Evolutionary conservation across 2,329 filamentous ascomycete species (phyloP).

Genomic region (Colletotrichum camelliae): DNA sequence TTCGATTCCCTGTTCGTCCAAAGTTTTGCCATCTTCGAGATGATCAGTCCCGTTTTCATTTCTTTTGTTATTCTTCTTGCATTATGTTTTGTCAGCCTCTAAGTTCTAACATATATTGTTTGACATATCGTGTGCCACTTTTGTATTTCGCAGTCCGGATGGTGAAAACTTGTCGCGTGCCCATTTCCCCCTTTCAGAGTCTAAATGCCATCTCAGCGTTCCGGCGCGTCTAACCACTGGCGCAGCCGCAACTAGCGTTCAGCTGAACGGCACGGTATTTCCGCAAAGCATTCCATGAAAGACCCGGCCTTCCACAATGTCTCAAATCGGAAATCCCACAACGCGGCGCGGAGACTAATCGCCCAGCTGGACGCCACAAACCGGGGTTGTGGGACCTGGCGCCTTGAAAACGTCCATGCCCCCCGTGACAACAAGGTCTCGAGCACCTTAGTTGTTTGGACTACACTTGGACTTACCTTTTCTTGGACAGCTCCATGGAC

Average conservation of each 20-base stretch:
- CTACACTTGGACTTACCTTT: neutral
- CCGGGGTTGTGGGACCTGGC: neutral
- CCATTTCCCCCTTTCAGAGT: neutral
- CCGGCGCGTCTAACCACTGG: neutral
- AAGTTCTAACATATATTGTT: neutral
- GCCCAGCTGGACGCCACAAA: neutral
- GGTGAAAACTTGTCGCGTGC: neutral
- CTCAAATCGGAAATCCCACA: neutral
- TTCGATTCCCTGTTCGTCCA: neutral
- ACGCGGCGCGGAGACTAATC: neutral
- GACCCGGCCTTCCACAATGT: neutral
- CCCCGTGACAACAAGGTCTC: neutral
- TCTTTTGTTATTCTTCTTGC: no score
- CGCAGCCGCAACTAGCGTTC: neutral
- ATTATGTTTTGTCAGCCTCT: neutral
- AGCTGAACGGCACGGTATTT: neutral
- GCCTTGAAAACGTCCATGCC: neutral
- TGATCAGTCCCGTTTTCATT: rapidly evolving
- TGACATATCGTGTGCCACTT: neutral
- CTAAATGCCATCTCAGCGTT: neutral
- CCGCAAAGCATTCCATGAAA: neutral
- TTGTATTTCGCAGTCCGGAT: neutral
- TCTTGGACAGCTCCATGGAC: neutral
- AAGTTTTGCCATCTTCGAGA: neutral
- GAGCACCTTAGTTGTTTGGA: neutral